Evolutionary conservation across 495 filamentous ascomycete genomes (phyloP), one percentile per base, ranked within the genome.

Genomic region (Penicillium canescens): DNA sequence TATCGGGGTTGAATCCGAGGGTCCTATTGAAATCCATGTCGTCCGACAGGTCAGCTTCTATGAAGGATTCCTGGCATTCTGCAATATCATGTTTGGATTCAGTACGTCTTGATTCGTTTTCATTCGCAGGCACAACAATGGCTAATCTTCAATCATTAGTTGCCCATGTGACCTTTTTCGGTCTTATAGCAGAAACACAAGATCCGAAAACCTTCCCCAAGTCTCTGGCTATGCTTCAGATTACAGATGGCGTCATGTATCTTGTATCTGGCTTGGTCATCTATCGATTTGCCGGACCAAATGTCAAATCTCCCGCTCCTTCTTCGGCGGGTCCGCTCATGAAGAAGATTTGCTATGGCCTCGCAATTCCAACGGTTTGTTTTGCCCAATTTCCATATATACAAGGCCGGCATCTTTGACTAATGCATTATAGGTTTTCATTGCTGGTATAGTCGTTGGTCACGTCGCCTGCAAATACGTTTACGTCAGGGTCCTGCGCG

Each of bases 11-110:
- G 67, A 75, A 38, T 64, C 69, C 3, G 50, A 59, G 35, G 67
- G 49, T 7, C 4, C 49, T 11, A 44, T 52, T 23, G 33, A 14
- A 46, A 55, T 54, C 35, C 46, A 60, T 37, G 52, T 48, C 57
- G 55, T 37, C 50, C 62, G 56, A 18, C 51, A 47, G 18, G 33
- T 55, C 26, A 55, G 33, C 35, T 42, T 63, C 9, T 34, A 37
- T 9, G 50, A 60, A 4, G 75, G 69, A 14, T 63, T 91, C 59
- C 78, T 86, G 40, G 84, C 83, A 10, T 78, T 89, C 33, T 81
- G 81, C 55, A 90, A 90, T 69, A 87, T 91, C 41, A 80, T 89
- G 48, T 88, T 92, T 56, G 86, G 88, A 33, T 74, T 81, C 50
- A 78, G 40, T 42, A 26, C n/a, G 40, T 42, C 13, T 24, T 10